phyloP scores from a whole-genome alignment of 1,284 basidiomycete genomes.

The Marasmius fiardii region DNA sequence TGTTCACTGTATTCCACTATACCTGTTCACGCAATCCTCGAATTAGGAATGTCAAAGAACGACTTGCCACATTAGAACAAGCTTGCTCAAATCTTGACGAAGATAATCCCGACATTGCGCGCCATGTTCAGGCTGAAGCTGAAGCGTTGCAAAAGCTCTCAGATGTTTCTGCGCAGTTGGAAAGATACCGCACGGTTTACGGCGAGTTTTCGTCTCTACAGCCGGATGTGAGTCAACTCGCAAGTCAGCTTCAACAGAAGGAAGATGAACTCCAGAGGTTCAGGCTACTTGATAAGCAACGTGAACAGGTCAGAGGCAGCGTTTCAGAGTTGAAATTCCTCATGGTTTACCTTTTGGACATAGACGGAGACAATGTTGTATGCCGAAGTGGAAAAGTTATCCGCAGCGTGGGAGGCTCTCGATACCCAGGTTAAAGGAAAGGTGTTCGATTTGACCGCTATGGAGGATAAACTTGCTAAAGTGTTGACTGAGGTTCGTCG shows the following conservation, averaged over 20 bases:
- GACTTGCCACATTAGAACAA: constrained; percentile 48
- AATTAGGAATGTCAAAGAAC: constrained; percentile 55
- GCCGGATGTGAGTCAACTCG: constrained; percentile 49
- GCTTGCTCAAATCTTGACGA: constrained; percentile 41
- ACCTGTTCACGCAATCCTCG: constrained; percentile 10
- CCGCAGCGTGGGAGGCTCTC: constrained; percentile 84
- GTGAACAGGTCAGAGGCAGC: constrained; percentile 39
- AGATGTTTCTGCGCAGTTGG: constrained; percentile 44
- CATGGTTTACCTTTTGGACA: constrained; percentile 9
- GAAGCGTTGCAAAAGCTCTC: constrained; percentile 51
- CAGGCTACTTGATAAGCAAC: constrained; percentile 52
- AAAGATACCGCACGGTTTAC: constrained; percentile 59
- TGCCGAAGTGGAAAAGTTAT: constrained; percentile 84
- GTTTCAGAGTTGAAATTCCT: background rate
- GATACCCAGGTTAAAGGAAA: constrained; percentile 84
- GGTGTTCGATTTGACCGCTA: constrained; percentile 72
- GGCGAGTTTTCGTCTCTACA: constrained; percentile 51
- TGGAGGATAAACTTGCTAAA: constrained; percentile 77
- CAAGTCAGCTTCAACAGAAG: constrained; percentile 55
- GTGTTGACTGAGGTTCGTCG: constrained; percentile 57
- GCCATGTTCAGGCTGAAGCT: constrained; percentile 48
- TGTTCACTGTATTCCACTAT: constrained; percentile 6
- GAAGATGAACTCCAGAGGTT: constrained; percentile 61
- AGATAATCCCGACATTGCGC: constrained; percentile 45
- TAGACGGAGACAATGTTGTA: constrained; percentile 79